Conservation (phyloP, 2,329 filamentous ascomycete species). For the Phialophora tarda region DNA sequence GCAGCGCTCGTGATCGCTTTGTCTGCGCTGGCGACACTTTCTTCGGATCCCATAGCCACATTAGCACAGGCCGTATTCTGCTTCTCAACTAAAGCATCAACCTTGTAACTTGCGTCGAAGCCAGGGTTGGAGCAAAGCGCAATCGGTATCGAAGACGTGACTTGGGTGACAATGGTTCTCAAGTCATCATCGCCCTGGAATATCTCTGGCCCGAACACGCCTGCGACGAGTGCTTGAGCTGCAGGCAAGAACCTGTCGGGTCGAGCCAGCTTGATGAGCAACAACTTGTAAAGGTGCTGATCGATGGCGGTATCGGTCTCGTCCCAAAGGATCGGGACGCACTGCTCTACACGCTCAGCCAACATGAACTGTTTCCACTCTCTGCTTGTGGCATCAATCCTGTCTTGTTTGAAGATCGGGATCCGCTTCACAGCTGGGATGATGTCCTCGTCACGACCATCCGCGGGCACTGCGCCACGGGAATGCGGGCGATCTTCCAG, state of each 20-base stretch:
- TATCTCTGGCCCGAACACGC: constrained; percentile 82
- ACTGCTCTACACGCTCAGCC: constrained; percentile 85
- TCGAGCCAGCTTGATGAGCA: constrained; percentile 92
- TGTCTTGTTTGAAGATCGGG: constrained; percentile 71
- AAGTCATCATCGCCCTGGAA: constrained; percentile 87
- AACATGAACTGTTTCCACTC: constrained; percentile 81
- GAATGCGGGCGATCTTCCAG: constrained; percentile 72
- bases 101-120: constrained; percentile 99
- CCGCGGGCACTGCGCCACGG: constrained; percentile 78
- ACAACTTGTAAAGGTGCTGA: constrained; percentile 77
- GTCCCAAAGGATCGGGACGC: constrained; percentile 78
- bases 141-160: constrained; percentile 82
- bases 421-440: constrained; percentile 72
- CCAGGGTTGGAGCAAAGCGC: constrained; percentile 92
- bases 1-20: constrained; percentile 94
- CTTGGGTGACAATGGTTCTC: constrained; percentile 80
- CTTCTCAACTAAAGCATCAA: constrained; percentile 89
- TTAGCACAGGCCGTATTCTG: constrained; percentile 85
- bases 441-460: constrained; percentile 69
- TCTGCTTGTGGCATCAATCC: constrained; percentile 64
- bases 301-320: constrained; percentile 69
- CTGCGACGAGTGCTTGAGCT: constrained; percentile 85
- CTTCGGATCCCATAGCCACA: constrained; percentile 98
- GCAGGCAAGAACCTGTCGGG: constrained; percentile 93
- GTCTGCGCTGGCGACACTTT: constrained; percentile 88